Evolutionary conservation across 371 early-diverging fungal species (phyloP), one percentile per base, ranked within the genome.

Genomic region (Pancytospora philotis): DNA sequence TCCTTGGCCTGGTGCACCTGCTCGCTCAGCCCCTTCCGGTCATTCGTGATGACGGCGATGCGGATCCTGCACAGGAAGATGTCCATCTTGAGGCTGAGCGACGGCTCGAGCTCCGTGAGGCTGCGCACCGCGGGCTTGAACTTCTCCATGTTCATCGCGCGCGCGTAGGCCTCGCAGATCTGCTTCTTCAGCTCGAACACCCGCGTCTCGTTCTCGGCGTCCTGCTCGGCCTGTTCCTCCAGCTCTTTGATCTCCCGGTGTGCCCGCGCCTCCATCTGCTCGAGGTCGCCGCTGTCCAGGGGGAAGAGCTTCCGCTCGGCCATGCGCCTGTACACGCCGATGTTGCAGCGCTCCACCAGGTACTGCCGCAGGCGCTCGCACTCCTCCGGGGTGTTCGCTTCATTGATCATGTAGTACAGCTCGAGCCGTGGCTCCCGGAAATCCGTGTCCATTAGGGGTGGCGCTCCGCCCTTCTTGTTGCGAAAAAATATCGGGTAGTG

Each of bases 1-100:
- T 89, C 86, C 28, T 2, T 41, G 0, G 39, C 73, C 6, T 27
- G 16, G 0, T 51, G 37, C 36, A 74, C 35, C 45, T 58, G 51
- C 25, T 57, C 56, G 22, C 63, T 50, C 19, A 75, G n/a, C 3
- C 49, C 2, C 28, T 27, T 59, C 31, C 56, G 62, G 45, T 74
- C 52, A 56, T 66, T 66, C 1, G 67, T 6, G 58, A 78, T 66
- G 16, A 78, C 31, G 13, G 58, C 71, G 37, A 78, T 78, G 57
- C 78, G 52, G 10, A 75, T 75, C 52, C 63, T 66, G 45, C 73
- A 74, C 0, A 78, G 39, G 28, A 64, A 55, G 45, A 72, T 62
- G 59, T 78, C 75, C 71, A 78, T 68, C 39, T 62, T 51, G 3
- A 78, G 34, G 35, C 62, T 58, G 3, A 52, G 13, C 27, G 62